Percentiles rank a stretch among this genome's conserved stretches.
phyloP scores from a whole-genome alignment of 1,284 basidiomycete species.

The Ganoderma meredithae region DNA sequence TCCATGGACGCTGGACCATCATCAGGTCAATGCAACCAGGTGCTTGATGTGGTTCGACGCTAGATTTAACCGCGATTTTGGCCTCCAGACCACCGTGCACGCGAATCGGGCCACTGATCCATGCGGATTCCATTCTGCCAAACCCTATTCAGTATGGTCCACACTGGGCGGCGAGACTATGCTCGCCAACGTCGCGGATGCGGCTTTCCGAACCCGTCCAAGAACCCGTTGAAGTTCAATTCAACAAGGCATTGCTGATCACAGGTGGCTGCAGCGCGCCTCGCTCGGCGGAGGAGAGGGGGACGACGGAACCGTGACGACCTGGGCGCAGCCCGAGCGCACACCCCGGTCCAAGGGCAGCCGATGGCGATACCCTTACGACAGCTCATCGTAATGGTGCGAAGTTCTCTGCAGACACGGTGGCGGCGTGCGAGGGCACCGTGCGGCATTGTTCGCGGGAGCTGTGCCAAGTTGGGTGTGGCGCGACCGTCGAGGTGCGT shows the following conservation, averaged over 20 bases:
- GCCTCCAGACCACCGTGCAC: neutral
- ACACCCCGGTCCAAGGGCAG: neutral
- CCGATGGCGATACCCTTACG: neutral
- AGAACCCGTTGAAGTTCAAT: neutral
- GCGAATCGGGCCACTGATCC: neutral
- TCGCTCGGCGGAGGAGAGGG: slow-evolving; percentile 9
- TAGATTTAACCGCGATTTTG: neutral
- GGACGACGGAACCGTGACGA: neutral
- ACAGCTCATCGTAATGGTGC: neutral
- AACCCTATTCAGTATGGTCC: neutral
- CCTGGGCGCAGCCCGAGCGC: neutral
- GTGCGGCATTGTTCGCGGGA: neutral
- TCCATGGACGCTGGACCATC: neutral
- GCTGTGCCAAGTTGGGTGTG: neutral
- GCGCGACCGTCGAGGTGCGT: slow-evolving; percentile 1
- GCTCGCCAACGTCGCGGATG: neutral
- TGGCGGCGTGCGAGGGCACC: neutral
- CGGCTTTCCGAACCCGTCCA: neutral
- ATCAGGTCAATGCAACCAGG: neutral
- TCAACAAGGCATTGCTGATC: neutral
- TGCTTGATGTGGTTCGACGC: slow-evolving; percentile 2
- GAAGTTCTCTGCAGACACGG: neutral
- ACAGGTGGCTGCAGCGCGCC: neutral
- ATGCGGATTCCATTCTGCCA: neutral
- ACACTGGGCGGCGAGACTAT: neutral